phyloP scores from a whole-genome alignment of 2,329 filamentous ascomycete genomes.

The Chrysoporthe cubensis region DNA sequence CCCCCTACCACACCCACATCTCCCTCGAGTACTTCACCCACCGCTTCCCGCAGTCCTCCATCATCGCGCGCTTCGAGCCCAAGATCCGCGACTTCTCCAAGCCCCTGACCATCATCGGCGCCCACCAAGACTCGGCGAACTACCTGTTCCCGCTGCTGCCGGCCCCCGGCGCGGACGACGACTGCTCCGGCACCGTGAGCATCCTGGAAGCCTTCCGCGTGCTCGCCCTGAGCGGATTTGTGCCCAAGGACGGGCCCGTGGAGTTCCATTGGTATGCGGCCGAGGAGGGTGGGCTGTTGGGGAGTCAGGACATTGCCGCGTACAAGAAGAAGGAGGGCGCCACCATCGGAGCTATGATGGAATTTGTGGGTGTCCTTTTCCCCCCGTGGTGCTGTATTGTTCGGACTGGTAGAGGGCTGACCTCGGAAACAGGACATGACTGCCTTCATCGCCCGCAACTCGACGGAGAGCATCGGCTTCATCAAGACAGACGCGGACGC shows the following conservation, averaged over 20 bases:
- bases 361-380: conserved; percentile 43
- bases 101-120: conserved; percentile 61
- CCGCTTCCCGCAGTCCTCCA: conserved; percentile 70
- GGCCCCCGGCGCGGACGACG: conserved; percentile 75
- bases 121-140: conserved; percentile 77
- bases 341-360: conserved; percentile 74
- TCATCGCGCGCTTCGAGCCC: conserved; percentile 68
- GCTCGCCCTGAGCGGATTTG: conserved; percentile 52
- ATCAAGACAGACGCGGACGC: conserved; percentile 44
- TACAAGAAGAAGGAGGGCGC: conserved; percentile 65
- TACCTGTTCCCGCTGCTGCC: conserved; percentile 70
- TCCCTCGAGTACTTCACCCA: conserved; percentile 61
- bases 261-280: conserved; percentile 87
- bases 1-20: conserved; percentile 43
- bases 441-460: conserved; percentile 42
- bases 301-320: conserved; percentile 71
- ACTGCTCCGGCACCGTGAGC: conserved; percentile 73
- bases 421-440: conserved; percentile 42
- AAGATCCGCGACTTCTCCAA: conserved; percentile 41
- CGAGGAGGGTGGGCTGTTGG: conserved; percentile 79
- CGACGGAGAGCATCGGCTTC: conserved; percentile 45
- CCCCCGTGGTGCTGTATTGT: background rate
- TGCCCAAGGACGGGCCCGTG: conserved; percentile 48
- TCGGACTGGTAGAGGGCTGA: background rate
- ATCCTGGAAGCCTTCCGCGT: conserved; percentile 74